Base-by-base conservation (phyloP, 2,329 filamentous ascomycete genomes). In the Fusarium duplospermum region DNA sequence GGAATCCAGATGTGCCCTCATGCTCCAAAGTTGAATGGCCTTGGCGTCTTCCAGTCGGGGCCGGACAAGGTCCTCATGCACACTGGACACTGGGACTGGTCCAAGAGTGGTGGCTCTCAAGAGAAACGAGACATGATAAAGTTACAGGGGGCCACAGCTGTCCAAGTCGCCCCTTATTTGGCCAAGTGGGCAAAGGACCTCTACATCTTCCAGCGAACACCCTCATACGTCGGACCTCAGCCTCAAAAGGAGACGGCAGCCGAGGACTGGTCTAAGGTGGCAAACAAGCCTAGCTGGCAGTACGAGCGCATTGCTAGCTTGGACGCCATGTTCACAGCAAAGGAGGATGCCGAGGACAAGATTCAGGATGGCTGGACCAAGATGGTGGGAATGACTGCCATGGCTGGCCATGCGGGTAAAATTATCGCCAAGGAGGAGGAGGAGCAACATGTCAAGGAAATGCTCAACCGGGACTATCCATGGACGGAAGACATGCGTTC, bases 71-170 rank as follows among this genome's bases (percentile, higher is more conserved):
- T 52, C 22, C 24, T 52, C 16, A 52, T 52, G 47, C 47, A 52
- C 47, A 50, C 59, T 24, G 59, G 40, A 6, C 59, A 31, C 7
- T 62, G 59, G 59, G 59, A 62, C 40, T 62, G 38, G 29, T 35
- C 20, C 16, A 47, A 62, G 29, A 62, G 18, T 16, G 40, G 42
- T 27, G 59, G 59, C 3, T 47, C 59, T 22, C 59, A 36, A 20
- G 42, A 75, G 4, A 60, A 64, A 38, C 73, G 69, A 4, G 31
- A 62, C 20, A 18, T 62, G 18, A 11, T 74, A 16, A 63, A 36
- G 50, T 62, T 69, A 24, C 67, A 73, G 18, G 73, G 59, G 2
- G 59, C 59, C 16, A 62, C 59, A 6, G 40, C 40, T 10, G 38
- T 62, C 9, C 59, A 62, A 22, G 38, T 35, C 16, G 59, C 38